These are phyloP conservation scores for Alopecurus myosuroides DNA, from an alignment of 176 grass and related monocot genomes.

Conservation along the genomic window DNA sequence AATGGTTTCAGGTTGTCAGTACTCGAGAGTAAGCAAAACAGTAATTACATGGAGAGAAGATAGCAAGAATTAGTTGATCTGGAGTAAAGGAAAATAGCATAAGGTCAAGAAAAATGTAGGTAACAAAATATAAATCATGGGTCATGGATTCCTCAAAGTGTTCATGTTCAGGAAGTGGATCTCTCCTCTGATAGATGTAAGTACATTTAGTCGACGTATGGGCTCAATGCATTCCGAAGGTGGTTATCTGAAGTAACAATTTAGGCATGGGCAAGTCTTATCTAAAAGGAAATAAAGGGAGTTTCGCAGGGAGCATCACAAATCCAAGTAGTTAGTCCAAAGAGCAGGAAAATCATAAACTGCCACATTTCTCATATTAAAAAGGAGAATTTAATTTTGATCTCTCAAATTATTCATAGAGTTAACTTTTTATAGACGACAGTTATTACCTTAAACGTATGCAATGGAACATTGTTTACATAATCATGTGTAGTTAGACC, in stretches of 20 bases:
- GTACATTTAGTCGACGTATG: constrained; percentile 73
- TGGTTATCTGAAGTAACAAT: constrained; percentile 30
- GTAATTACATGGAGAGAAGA: no score
- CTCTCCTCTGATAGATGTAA: constrained; percentile 76
- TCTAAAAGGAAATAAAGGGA: neutral
- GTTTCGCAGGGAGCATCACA: constrained; percentile 10
- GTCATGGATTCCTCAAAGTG: constrained; percentile 64
- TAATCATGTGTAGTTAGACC: neutral
- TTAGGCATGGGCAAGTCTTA: neutral
- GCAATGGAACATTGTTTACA: neutral
- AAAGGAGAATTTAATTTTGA: neutral
- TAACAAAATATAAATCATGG: neutral
- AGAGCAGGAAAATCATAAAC: neutral
- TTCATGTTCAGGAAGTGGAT: constrained; percentile 92
- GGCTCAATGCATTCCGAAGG: constrained; percentile 47
- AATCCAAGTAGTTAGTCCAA: neutral
- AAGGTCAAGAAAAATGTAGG: constrained; percentile 13
- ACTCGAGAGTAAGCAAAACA: constrained; percentile 7
- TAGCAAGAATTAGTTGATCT: constrained; percentile 86
- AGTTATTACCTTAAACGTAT: neutral
- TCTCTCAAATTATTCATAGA: neutral
- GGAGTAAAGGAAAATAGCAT: constrained; percentile 21
- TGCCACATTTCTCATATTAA: neutral
- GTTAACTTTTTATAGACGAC: neutral
- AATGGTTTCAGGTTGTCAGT: neutral